These are phyloP conservation scores for Rhodamnia rubescens DNA, from an alignment of 345 rosid genomes.

Conservation along the genomic window DNA sequence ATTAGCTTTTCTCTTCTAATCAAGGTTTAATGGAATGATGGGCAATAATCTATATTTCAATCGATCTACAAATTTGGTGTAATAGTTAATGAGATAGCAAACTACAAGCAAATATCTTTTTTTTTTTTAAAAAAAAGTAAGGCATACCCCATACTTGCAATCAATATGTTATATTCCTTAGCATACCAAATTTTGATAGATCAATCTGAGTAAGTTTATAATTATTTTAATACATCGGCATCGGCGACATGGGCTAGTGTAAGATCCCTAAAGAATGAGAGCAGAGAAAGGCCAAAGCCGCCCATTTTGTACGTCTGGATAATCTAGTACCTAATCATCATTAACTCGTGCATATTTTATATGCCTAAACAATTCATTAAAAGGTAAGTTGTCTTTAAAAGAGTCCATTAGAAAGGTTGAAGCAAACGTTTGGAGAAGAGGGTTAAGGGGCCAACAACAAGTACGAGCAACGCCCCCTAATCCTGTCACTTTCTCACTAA, in stretches of 20 bases:
- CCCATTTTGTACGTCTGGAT: background rate
- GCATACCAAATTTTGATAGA: background rate
- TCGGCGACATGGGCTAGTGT: background rate
- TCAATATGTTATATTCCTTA: background rate
- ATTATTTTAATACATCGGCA: background rate
- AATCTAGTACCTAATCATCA: background rate
- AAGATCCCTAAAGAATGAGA: background rate
- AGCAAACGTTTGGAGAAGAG: background rate
- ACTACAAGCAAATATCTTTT: background rate
- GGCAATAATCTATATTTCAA: background rate
- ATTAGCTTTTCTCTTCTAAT: background rate
- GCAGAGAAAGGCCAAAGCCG: background rate
- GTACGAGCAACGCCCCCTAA: background rate
- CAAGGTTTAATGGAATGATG: background rate
- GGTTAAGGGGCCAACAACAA: background rate
- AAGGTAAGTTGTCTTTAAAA: background rate
- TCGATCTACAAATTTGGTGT: background rate
- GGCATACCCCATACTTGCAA: background rate
- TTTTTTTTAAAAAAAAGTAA: background rate
- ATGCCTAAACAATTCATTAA: background rate
- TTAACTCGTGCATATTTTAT: background rate
- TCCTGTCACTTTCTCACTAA: background rate
- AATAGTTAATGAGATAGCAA: background rate
- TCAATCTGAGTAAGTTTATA: background rate
- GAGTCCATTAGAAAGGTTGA: background rate